Evolutionary conservation across 2,329 filamentous ascomycete genomes (phyloP), one percentile per base, ranked within the genome.

Genomic region (Penicillium sp.): DNA sequence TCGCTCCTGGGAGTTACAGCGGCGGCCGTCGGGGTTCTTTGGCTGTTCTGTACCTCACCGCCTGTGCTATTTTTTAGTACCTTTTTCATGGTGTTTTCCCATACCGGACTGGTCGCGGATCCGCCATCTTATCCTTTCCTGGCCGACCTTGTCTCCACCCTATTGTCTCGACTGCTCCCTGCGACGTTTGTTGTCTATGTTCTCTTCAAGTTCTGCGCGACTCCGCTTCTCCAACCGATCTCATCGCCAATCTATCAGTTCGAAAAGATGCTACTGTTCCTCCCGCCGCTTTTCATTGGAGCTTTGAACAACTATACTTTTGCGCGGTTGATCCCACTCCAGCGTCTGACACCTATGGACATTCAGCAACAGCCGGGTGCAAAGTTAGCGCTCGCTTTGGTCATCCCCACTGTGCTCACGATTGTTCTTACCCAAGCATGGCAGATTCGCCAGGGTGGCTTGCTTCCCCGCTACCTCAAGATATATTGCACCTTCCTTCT

Each of bases 221-320:
- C 83, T 4, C 86, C 89, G 41, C 85, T 88, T 1, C 80, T 96
- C 24, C 73, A 71, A 1, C 86, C 85, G 1, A 79, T 96, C 0
- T 90, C 92, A 0, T 63, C 65, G 30, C 71, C 72, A 2, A 66
- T 67, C 16, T 74, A 74, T 45, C 92, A 96, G 67, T 63, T 96
- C 39, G 92, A 96, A 66, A 96, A 95, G 77, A 89, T 90, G 0
- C 73, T 97, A 2, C 79, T 97, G 25, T 97, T 91, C 88, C 78
- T 99, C 0, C 92, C 92, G 1, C 87, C 85, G 7, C 91, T 88
- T 66, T 99, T 95, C 88, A 84, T 96, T 35, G 94, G 92, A 14
- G 87, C 90, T 1, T 74, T 99, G 60, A 92, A 92, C 65, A 97
- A 97, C 73, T 95, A 96, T 72, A 97, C 94, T 0, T 90, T 99